Base-by-base conservation (phyloP, 2,329 filamentous ascomycete species). In the Ascosphaera pollenicola region DNA sequence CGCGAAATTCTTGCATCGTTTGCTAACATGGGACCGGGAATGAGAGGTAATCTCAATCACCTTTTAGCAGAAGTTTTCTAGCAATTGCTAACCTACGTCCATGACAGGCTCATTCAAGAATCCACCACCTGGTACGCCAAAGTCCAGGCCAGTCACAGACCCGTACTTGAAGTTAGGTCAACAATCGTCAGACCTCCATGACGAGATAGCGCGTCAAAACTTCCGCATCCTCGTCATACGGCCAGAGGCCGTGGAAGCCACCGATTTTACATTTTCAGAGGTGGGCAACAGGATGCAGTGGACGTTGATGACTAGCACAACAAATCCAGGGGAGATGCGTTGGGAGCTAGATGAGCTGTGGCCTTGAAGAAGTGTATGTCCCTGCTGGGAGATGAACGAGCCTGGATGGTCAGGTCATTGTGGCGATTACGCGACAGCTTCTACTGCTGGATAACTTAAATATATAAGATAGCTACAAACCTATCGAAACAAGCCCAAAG, bases 221-320 rank as follows among this genome's bases (percentile, higher is more conserved):
- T 93, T 92, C 53, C 65, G 87, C 39, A 80, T 93, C 0, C 81
- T 93, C 3, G 75, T 89, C 51, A 89, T 98, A 53, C 73, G 75
- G 37, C 75, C 92, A 0, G 70, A 79, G 7, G 73, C 79, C 53
- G 75, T 91, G 16, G 84, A 92, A 53, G 65, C 68, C 49, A 63
- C 79, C 13, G 78, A 89, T 53, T 56, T 91, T 39, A 73, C 69
- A 41, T 69, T 82, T 51, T 70, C 75, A 1, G 66, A 67, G 36
- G 69, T 69, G 43, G 64, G 66, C 10, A 63, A 67, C 45, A 65
- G 84, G 49, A 79, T 73, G 64, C 61, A 70, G 43, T 87, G 84
- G 58, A 73, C 65, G 18, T 69, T 73, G 47, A 62, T 68, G 4
- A 55, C 57, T 47, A 56, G 60, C 40, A 47, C 8, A 48, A 49